A percentile compares a stretch with the other conserved stretches of the same genome.
phyloP scores from a whole-genome alignment of 2,329 filamentous ascomycete genomes.

The Onygenales sp. region DNA sequence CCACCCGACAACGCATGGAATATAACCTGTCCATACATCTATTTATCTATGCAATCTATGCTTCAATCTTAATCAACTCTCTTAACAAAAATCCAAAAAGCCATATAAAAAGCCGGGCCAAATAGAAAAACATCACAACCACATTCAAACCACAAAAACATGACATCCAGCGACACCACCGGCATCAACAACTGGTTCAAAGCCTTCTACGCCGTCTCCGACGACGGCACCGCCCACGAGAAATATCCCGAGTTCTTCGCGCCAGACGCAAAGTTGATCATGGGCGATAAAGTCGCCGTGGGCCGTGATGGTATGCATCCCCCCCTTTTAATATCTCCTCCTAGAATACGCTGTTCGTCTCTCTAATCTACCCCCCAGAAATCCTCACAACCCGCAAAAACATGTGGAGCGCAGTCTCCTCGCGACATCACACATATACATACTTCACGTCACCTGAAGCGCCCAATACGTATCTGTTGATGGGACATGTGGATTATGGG shows the following conservation, averaged over 20 bases:
- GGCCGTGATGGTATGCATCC: slow-evolving; percentile 35
- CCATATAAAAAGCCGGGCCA: background rate
- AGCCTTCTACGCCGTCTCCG: slow-evolving; percentile 17
- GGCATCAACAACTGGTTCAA: slow-evolving; percentile 27
- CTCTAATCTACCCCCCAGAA: background rate
- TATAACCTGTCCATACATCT: too few species aligned
- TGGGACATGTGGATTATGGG: slow-evolving; percentile 37
- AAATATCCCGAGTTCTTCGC: slow-evolving; percentile 41
- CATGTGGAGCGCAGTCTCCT: slow-evolving; percentile 45
- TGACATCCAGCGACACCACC: slow-evolving; percentile 10
- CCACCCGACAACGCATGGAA: too few species aligned
- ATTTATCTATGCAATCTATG: too few species aligned
- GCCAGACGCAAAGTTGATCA: slow-evolving; percentile 40
- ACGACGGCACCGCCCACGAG: slow-evolving; percentile 37
- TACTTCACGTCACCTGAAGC: slow-evolving; percentile 39
- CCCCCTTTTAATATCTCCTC: background rate
- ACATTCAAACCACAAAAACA: too few species aligned
- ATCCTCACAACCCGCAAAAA: slow-evolving; percentile 42
- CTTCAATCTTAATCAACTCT: too few species aligned
- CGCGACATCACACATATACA: slow-evolving; percentile 35
- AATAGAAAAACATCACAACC: background rate
- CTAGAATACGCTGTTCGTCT: background rate
- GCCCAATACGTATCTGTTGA: slow-evolving; percentile 8
- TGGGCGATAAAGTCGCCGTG: slow-evolving; percentile 39
- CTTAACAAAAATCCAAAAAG: too few species aligned